Evolutionary conservation across 768 basidiomycete species (phyloP).

Genomic region (Lactarius deliciosus): DNA sequence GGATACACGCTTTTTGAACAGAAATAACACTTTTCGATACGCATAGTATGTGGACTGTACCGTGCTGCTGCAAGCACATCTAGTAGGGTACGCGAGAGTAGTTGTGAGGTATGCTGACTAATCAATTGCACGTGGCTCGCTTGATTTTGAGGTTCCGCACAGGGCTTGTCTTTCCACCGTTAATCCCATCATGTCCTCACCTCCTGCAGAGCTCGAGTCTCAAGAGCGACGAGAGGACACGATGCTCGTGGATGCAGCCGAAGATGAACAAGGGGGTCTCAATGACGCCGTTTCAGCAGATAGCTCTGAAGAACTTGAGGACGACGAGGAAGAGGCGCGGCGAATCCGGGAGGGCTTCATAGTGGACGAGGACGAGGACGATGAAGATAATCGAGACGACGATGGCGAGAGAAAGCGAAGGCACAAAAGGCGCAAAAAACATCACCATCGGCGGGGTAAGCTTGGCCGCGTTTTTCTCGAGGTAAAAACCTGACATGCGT

Average conservation of each 20-base stretch:
- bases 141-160: conserved; percentile 1
- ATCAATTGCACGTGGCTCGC: conserved; percentile 20
- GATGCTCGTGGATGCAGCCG: conserved; percentile 52
- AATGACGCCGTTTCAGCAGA: conserved; percentile 66
- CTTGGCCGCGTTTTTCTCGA: conserved; percentile 37
- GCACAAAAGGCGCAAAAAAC: conserved; percentile 66
- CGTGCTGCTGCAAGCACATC: conserved; percentile 10
- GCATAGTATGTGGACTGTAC: conserved; percentile 49
- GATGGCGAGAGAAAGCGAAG: conserved; percentile 54
- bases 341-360: conserved; percentile 88
- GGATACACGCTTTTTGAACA: conserved; percentile 97
- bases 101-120: conserved; percentile 19
- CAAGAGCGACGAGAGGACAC: conserved; percentile 52
- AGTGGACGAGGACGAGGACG: conserved; percentile 86
- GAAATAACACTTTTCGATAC: conserved; percentile 98
- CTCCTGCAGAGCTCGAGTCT: conserved; percentile 37
- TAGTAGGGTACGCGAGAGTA: background rate
- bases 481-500: conserved; percentile 16
- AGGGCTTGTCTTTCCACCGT: conserved; percentile 10
- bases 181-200: conserved; percentile 54
- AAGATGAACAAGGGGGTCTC: conserved; percentile 53
- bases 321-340: conserved; percentile 85
- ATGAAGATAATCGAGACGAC: conserved; percentile 67
- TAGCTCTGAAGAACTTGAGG: conserved; percentile 87
- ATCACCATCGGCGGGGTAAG: conserved; percentile 58